Conservation (phyloP, 2,329 filamentous ascomycete species). For the Pseudocercospora musae region DNA sequence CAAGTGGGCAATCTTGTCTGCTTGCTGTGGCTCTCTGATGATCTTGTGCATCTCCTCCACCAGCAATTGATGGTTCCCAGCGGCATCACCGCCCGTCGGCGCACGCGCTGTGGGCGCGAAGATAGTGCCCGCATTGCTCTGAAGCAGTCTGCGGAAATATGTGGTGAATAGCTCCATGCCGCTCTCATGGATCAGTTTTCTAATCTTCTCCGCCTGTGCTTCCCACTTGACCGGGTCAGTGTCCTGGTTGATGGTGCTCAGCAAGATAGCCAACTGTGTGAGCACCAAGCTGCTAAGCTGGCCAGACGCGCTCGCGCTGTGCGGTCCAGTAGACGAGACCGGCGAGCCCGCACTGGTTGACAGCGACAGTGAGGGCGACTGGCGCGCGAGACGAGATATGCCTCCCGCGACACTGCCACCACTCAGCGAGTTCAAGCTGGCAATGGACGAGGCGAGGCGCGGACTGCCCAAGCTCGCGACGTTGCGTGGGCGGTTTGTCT, state of each 20-base stretch:
- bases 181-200: conserved; percentile 95
- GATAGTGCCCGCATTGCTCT: conserved; percentile 85
- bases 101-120: conserved; percentile 72
- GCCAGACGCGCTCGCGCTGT: conserved; percentile 42
- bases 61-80: conserved; percentile 80
- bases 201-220: conserved; percentile 83
- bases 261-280: conserved; percentile 88
- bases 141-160: conserved; percentile 90
- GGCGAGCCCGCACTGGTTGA: conserved; percentile 53
- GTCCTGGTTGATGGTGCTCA: conserved; percentile 93
- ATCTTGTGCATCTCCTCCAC: conserved; percentile 83
- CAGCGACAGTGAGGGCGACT: conserved; percentile 58
- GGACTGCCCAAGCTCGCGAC: conserved; percentile 53
- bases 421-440: conserved; percentile 52
- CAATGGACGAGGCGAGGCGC: conserved; percentile 55
- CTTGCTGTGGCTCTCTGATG: conserved; percentile 73
- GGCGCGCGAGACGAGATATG: conserved; percentile 55
- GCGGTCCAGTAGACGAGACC: conserved; percentile 48
- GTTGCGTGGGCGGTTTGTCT: conserved; percentile 55
- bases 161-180: conserved; percentile 98
- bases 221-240: conserved; percentile 91
- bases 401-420: conserved; percentile 51
- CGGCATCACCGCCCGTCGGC: conserved; percentile 55
- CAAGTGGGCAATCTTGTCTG: conserved; percentile 86
- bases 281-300: conserved; percentile 85